Evolutionary conservation across 495 filamentous ascomycete species (phyloP).

Genomic region (Cudoniella acicularis): DNA sequence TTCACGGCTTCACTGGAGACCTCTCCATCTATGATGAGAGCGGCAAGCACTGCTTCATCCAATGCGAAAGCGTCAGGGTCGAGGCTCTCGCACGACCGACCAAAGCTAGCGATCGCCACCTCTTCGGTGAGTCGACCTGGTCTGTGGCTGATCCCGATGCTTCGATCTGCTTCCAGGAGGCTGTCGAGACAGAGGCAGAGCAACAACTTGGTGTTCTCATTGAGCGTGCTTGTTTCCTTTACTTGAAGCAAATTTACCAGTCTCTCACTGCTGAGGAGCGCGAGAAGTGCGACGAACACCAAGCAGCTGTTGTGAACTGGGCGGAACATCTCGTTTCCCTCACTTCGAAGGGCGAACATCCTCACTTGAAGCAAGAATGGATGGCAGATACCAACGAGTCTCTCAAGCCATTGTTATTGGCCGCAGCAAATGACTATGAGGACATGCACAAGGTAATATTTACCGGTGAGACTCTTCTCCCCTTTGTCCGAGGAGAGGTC

Average conservation of each 20-base stretch:
- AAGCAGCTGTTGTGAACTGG: neutral
- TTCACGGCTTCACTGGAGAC: neutral
- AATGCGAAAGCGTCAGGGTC: neutral
- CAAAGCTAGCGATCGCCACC: neutral
- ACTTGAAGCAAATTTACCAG: neutral
- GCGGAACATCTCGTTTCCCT: neutral
- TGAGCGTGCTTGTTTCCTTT: constrained; percentile 1
- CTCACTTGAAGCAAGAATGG: neutral
- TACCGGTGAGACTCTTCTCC: constrained; percentile 34
- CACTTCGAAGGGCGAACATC: neutral
- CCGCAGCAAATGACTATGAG: neutral
- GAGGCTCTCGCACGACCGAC: neutral
- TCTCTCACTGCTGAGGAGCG: neutral
- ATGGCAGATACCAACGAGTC: neutral
- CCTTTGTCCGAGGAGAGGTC: constrained; percentile 35
- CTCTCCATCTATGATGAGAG: neutral
- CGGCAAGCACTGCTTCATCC: neutral
- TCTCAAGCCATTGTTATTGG: neutral
- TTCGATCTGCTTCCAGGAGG: neutral
- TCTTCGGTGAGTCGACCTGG: neutral
- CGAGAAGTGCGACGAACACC: neutral
- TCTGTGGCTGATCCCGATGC: neutral
- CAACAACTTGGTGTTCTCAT: neutral
- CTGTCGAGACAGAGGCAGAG: neutral
- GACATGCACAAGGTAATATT: constrained; percentile 12